Percentiles rank a stretch among this genome's conserved stretches.
Conservation (phyloP, 2,329 filamentous ascomycete species). For the Fusarium torulosum region DNA sequence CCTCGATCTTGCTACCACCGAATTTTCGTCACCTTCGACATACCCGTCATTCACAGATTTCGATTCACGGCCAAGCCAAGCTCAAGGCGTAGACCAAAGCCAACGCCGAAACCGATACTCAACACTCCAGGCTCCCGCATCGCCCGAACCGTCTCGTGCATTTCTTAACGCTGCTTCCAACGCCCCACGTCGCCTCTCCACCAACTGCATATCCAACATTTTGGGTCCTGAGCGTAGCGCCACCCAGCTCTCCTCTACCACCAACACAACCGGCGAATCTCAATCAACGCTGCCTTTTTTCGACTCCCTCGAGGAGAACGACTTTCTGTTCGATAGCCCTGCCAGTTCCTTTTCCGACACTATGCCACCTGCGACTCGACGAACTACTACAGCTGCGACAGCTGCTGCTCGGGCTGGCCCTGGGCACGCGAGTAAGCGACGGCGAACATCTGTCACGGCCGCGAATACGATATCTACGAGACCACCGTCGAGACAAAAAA, state of each 20-base stretch:
- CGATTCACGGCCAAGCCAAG: constrained; percentile 28
- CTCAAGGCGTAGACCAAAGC: constrained; percentile 22
- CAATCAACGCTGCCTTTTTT: constrained; percentile 47
- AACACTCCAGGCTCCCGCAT: constrained; percentile 38
- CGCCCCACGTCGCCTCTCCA: constrained; percentile 44
- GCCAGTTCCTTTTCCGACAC: constrained; percentile 49
- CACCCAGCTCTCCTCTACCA: constrained; percentile 41
- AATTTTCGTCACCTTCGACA: constrained; percentile 55
- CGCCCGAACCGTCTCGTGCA: constrained; percentile 25
- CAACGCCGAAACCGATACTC: background rate
- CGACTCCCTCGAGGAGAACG: constrained; percentile 49
- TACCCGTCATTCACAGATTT: constrained; percentile 50
- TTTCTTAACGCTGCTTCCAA: constrained; percentile 25
- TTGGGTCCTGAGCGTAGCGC: constrained; percentile 39
- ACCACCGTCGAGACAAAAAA: constrained; percentile 23
- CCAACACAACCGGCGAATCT: constrained; percentile 44
- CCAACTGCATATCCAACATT: constrained; percentile 33
- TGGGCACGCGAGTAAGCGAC: constrained; percentile 46
- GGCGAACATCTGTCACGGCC: constrained; percentile 36
- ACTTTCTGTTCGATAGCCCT: constrained; percentile 43
- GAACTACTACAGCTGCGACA: constrained; percentile 28
- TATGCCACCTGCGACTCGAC: constrained; percentile 47
- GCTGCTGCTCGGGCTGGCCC: constrained; percentile 22
- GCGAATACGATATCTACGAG: constrained; percentile 15
- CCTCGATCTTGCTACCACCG: constrained; percentile 44